phyloP scores from a whole-genome alignment of 305 asterid genomes.

The Plantago coronopus region DNA sequence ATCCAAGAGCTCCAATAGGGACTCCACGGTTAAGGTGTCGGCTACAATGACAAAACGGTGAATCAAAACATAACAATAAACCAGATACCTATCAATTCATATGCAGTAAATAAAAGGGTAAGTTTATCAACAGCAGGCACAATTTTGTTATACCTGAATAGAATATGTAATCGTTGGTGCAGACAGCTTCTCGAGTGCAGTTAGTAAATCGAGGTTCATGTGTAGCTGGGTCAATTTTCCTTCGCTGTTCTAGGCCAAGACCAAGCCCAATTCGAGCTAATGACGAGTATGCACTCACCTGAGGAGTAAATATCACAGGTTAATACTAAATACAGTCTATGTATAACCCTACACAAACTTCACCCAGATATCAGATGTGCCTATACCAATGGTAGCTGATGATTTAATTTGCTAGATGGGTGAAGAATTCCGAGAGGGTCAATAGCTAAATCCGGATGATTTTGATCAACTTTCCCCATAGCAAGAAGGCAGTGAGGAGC shows the following conservation, averaged over 20 bases:
- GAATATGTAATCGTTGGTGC: conserved; percentile 94
- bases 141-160: conserved; percentile 62
- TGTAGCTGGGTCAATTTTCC: conserved; percentile 79
- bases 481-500: conserved; percentile 17
- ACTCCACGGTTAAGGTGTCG: conserved; percentile 83
- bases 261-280: conserved; percentile 73
- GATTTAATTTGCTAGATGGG: conserved; percentile 6
- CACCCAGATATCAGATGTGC: not conserved
- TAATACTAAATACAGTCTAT: not conserved
- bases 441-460: conserved; percentile 8
- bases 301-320: conserved; percentile 17
- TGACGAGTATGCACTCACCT: conserved; percentile 98
- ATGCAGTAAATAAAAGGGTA: not conserved
- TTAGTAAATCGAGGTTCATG: conserved; percentile 88
- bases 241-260: conserved; percentile 71
- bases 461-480: conserved; percentile 12
- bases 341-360: not conserved
- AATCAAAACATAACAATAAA: conserved; percentile 3
- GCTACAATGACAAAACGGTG: conserved; percentile 45
- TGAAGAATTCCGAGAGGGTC: conserved; percentile 12
- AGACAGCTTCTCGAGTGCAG: conserved; percentile 86
- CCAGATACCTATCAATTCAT: conserved; percentile 7
- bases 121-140: conserved; percentile 1
- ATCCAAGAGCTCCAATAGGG: conserved; percentile 90
- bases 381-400: conserved; percentile 15